phyloP scores from a whole-genome alignment of 2,329 filamentous ascomycete species.

The Dothistroma septosporum region DNA sequence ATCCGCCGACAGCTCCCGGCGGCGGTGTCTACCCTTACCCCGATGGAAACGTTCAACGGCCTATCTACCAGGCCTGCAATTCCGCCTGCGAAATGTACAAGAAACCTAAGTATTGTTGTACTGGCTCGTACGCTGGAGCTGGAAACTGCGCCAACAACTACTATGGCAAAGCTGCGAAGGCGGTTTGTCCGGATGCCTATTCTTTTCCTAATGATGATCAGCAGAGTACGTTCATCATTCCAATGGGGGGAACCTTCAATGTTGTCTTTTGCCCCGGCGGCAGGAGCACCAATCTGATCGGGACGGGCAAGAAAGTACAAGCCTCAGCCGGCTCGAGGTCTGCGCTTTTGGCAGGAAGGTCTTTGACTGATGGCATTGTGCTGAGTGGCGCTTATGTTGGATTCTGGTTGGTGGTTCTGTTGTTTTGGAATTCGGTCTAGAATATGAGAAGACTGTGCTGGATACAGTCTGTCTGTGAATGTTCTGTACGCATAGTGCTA shows the following conservation, averaged over 20 bases:
- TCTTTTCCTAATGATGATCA: conserved; percentile 64
- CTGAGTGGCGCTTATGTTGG: conserved; percentile 6
- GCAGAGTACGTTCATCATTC: conserved; percentile 55
- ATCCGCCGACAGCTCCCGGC: conserved; percentile 64
- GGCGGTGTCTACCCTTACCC: conserved; percentile 77
- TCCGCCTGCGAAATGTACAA: conserved; percentile 70
- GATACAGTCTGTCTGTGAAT: background rate
- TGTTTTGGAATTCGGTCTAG: background rate
- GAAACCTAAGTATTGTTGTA: conserved; percentile 68
- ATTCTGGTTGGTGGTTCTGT: conserved; percentile 7
- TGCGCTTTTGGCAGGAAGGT: conserved; percentile 11
- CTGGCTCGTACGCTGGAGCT: conserved; percentile 62
- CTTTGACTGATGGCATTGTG: conserved; percentile 20
- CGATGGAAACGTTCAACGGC: conserved; percentile 66
- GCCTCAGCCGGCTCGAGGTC: conserved; percentile 15
- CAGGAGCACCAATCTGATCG: conserved; percentile 48
- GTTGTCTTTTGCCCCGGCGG: conserved; percentile 70
- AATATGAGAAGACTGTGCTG: background rate
- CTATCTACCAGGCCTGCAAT: conserved; percentile 71
- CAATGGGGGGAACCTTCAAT: conserved; percentile 68
- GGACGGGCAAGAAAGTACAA: conserved; percentile 24
- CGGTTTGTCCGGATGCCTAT: conserved; percentile 78
- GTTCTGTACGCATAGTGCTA: background rate
- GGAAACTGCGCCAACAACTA: conserved; percentile 61
- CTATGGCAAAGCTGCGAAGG: conserved; percentile 68